Conservation (phyloP, 345 rosid genomes). For the Syzygium aqueum region DNA sequence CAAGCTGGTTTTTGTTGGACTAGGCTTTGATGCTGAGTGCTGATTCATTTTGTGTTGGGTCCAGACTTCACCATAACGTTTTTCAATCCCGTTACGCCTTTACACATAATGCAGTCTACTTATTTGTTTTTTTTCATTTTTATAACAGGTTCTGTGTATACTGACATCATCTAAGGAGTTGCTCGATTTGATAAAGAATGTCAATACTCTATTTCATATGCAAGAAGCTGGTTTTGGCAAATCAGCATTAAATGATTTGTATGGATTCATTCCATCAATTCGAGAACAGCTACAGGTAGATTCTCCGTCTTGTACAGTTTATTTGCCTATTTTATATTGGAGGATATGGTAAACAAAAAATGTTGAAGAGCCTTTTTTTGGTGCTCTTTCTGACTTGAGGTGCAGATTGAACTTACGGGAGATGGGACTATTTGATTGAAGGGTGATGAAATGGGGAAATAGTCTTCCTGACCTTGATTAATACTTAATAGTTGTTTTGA, state of each 20-base stretch:
- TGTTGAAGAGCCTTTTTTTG: background rate
- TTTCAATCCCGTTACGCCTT: background rate
- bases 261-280: conserved; percentile 54
- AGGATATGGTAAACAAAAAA: background rate
- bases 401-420: background rate
- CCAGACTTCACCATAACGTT: background rate
- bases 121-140: background rate
- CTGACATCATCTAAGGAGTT: conserved; percentile 77
- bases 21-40: background rate
- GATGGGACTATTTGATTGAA: background rate
- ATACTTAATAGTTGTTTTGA: background rate
- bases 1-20: background rate
- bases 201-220: conserved; percentile 53
- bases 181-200: conserved; percentile 53
- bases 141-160: conserved; percentile 47
- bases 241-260: conserved; percentile 29
- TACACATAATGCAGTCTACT: background rate
- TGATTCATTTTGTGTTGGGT: background rate
- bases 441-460: background rate
- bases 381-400: background rate
- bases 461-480: background rate
- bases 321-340: background rate
- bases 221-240: conserved; percentile 47
- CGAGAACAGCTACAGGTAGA: conserved; percentile 73
- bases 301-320: background rate